These are phyloP conservation scores for Arabidopsis thaliana DNA, from an alignment of 345 rosid species.

Conservation along the genomic window DNA sequence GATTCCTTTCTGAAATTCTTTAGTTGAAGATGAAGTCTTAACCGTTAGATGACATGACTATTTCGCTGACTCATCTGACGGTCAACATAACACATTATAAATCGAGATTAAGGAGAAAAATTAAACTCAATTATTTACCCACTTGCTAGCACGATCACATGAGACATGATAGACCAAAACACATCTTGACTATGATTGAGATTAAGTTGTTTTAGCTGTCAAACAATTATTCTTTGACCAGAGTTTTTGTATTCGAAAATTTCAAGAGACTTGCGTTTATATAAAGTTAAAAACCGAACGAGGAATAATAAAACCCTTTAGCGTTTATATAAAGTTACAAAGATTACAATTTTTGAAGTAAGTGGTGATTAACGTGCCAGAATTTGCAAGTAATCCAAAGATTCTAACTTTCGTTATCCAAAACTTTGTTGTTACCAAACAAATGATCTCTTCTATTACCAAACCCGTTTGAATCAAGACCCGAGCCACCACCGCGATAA, in stretches of 20 bases:
- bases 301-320: not conserved
- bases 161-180: constrained; percentile 17
- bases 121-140: constrained; percentile 7
- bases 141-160: constrained; percentile 41
- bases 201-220: constrained; percentile 25
- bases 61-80: constrained; percentile 12
- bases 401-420: constrained; percentile 54
- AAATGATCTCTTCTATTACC: constrained; percentile 71
- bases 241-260: constrained; percentile 11
- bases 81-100: constrained; percentile 20
- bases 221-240: constrained; percentile 5
- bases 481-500: constrained; percentile 60
- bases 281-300: not conserved
- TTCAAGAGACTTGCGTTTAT: not conserved
- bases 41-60: constrained; percentile 32
- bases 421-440: constrained; percentile 62
- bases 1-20: not conserved
- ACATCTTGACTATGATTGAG: constrained; percentile 28
- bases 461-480: constrained; percentile 66
- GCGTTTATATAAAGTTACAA: not conserved
- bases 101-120: constrained; percentile 13
- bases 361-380: constrained; percentile 15
- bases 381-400: constrained; percentile 22
- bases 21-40: not conserved
- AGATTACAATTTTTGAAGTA: constrained; percentile 24